Evolutionary conservation across 257 asterid species (phyloP).

Genomic region (Osmanthus fragrans): DNA sequence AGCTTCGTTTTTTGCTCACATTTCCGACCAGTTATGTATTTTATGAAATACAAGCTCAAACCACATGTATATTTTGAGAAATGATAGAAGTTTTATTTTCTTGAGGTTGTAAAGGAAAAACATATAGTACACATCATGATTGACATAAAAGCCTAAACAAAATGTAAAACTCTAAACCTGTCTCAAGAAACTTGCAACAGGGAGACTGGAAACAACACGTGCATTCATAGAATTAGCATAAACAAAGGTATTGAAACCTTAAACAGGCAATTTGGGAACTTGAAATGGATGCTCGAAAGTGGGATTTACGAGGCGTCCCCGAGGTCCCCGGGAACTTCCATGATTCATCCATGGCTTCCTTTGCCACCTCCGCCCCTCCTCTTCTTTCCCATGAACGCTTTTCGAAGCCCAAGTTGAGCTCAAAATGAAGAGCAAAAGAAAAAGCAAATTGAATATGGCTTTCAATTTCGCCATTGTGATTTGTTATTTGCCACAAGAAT

Average conservation of each 20-base stretch:
- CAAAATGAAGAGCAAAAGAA: constrained; percentile 38
- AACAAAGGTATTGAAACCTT: background rate
- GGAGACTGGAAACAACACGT: background rate
- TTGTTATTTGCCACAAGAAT: background rate
- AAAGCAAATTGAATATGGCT: constrained; percentile 33
- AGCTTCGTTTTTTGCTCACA: background rate
- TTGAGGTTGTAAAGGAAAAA: background rate
- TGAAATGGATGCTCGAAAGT: constrained; percentile 33
- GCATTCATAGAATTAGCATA: background rate
- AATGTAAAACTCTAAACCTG: background rate
- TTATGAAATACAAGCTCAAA: constrained; percentile 10
- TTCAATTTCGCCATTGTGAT: constrained; percentile 34
- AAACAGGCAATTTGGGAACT: constrained; percentile 41
- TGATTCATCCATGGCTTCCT: constrained; percentile 56
- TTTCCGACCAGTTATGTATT: background rate
- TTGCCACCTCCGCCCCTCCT: constrained; percentile 33
- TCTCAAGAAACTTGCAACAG: background rate
- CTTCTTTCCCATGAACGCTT: constrained; percentile 19
- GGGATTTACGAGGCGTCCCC: constrained; percentile 45
- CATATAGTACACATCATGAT: background rate
- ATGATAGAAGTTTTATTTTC: background rate
- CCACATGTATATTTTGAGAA: background rate
- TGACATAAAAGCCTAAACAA: background rate
- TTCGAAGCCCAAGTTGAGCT: constrained; percentile 23
- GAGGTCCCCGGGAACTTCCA: constrained; percentile 60